Evolutionary conservation across 2,329 filamentous ascomycete genomes (phyloP).

Genomic region (Mycosphaerella sp.): DNA sequence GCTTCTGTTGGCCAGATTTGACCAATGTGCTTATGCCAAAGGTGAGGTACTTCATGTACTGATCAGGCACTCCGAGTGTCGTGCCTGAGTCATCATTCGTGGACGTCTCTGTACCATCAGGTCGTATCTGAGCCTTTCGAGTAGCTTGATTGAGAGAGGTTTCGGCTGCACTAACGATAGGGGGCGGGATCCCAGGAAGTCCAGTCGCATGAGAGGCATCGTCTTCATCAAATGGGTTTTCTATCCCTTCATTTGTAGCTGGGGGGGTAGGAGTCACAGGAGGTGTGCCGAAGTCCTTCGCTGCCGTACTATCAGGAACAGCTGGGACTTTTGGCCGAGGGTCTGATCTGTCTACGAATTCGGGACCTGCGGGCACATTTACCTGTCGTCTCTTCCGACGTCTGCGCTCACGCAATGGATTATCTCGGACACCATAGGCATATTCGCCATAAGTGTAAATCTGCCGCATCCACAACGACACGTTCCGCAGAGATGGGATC

Average conservation of each 20-base stretch:
- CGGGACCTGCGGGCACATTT: constrained; percentile 1
- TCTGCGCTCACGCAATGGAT: constrained; percentile 60
- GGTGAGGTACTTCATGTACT: constrained; percentile 47
- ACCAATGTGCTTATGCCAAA: constrained; percentile 38
- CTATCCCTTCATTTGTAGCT: neutral
- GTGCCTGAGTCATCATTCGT: constrained; percentile 22
- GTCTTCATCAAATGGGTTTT: constrained; percentile 3
- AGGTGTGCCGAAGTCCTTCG: constrained; percentile 12
- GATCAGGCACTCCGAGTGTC: constrained; percentile 41
- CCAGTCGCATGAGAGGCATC: constrained; percentile 11
- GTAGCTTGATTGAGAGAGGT: constrained; percentile 40
- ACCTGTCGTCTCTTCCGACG: constrained; percentile 39
- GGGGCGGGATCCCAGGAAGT: constrained; percentile 41
- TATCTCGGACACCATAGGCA: constrained; percentile 78
- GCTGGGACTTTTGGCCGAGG: constrained; percentile 1
- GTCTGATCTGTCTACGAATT: constrained; percentile 9
- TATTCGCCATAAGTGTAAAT: constrained; percentile 77
- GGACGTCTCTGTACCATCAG: constrained; percentile 6
- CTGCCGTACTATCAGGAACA: constrained; percentile 8
- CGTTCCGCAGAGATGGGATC: constrained; percentile 60
- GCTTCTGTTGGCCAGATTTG: constrained; percentile 21
- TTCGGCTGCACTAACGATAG: constrained; percentile 42
- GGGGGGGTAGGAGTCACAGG: neutral
- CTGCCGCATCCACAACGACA: constrained; percentile 83
- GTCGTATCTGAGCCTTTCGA: constrained; percentile 30